Percentiles rank a stretch among this genome's conserved stretches.
These are phyloP conservation scores for Suhomyces sp. DNA, from an alignment of 805 yeast species.

Conservation along the genomic window DNA sequence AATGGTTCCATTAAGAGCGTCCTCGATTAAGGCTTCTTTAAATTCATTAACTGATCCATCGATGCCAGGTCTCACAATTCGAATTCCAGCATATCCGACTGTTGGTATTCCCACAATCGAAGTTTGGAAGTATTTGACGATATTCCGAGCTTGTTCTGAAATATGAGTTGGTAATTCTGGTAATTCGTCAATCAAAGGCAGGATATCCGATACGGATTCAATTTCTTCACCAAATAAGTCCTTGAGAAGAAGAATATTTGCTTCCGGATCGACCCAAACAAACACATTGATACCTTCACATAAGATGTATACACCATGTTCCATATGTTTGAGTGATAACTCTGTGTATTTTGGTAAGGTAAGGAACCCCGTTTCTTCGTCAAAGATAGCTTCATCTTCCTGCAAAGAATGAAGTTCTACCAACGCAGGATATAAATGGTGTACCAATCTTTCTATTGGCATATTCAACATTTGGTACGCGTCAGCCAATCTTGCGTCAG, in stretches of 20 bases:
- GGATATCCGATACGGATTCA: slow-evolving; percentile 45
- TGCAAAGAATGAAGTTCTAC: slow-evolving; percentile 66
- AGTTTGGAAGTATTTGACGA: slow-evolving; percentile 54
- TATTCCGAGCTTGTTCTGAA: slow-evolving; percentile 62
- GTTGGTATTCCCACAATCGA: slow-evolving; percentile 27
- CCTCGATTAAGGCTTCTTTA: slow-evolving; percentile 69
- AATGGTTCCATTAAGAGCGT: slow-evolving; percentile 44
- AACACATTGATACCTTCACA: slow-evolving; percentile 64
- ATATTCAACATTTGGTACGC: slow-evolving; percentile 50
- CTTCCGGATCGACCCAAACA: slow-evolving; percentile 69
- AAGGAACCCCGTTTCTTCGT: slow-evolving; percentile 37
- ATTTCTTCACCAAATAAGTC: slow-evolving; percentile 70
- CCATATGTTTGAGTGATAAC: slow-evolving; percentile 43
- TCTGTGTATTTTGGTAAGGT: slow-evolving; percentile 50
- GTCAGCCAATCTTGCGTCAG: slow-evolving; percentile 65
- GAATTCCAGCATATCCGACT: slow-evolving; percentile 44
- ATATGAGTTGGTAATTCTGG: slow-evolving; percentile 72
- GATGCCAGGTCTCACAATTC: slow-evolving; percentile 60
- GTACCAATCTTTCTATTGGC: slow-evolving; percentile 56
- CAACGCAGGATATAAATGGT: slow-evolving; percentile 77
- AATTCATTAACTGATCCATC: slow-evolving; percentile 59
- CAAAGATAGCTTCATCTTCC: slow-evolving; percentile 49
- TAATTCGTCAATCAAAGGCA: slow-evolving; percentile 53
- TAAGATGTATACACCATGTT: slow-evolving; percentile 75
- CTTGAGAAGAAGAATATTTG: slow-evolving; percentile 61